Evolutionary conservation across 1,139 yeast genomes (phyloP).

Genomic region (Taiozyma sp.): DNA sequence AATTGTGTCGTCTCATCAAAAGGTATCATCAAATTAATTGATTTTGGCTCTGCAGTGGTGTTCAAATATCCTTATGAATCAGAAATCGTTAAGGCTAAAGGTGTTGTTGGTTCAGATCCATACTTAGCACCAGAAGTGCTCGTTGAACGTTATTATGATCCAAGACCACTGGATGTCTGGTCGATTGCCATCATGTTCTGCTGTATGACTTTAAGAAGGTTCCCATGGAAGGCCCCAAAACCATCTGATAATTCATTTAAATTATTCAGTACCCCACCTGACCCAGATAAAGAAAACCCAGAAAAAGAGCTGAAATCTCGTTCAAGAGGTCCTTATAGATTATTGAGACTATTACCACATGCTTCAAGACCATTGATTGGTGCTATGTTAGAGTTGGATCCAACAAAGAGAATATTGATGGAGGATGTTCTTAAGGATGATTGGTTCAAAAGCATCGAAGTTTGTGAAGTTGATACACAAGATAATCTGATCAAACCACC

Average conservation of each 20-base stretch:
- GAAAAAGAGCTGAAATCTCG: slow-evolving; percentile 27
- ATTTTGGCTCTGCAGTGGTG: slow-evolving; percentile 72
- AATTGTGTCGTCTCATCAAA: slow-evolving; percentile 62
- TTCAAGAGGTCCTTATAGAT: slow-evolving; percentile 70
- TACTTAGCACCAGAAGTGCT: slow-evolving; percentile 76
- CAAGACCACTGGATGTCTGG: slow-evolving; percentile 73
- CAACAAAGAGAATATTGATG: slow-evolving; percentile 60
- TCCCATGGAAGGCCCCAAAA: slow-evolving; percentile 78
- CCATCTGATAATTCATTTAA: slow-evolving; percentile 46
- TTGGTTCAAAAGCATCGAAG: slow-evolving; percentile 49
- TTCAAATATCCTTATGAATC: slow-evolving; percentile 39
- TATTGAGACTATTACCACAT: slow-evolving; percentile 75
- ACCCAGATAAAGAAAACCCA: slow-evolving; percentile 31
- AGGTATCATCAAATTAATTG: slow-evolving; percentile 66
- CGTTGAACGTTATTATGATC: slow-evolving; percentile 46
- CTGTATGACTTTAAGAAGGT: slow-evolving; percentile 65
- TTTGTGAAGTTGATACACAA: slow-evolving; percentile 27
- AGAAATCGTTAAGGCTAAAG: slow-evolving; percentile 43
- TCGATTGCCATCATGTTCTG: slow-evolving; percentile 71
- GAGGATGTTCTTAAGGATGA: slow-evolving; percentile 59
- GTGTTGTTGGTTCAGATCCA: slow-evolving; percentile 82
- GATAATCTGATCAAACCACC: slow-evolving; percentile 19
- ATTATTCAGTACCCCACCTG: slow-evolving; percentile 35
- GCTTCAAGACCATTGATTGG: slow-evolving; percentile 69
- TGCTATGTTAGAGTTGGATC: slow-evolving; percentile 68